Evolutionary conservation across 73 alveolate species (phyloP), one percentile per base, ranked within the genome.

Genomic region (Urostyla sp.): DNA sequence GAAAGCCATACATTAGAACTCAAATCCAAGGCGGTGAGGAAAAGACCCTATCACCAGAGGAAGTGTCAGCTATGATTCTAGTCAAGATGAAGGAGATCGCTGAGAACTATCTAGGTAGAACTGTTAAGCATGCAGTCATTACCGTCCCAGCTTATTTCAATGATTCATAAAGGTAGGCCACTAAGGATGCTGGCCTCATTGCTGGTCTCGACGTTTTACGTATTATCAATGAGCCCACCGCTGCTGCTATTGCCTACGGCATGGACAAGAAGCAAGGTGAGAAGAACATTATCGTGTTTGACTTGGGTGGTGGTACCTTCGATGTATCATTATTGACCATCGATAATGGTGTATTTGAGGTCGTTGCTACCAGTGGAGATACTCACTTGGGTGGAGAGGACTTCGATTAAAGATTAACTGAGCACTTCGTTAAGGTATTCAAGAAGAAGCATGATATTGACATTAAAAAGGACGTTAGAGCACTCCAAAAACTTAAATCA

Each of bases 331-430:
- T 90, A n/a, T 56, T 94, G 24, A 84, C 94, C 50, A 83, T 93
- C 53, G 97, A 92, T 31, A 95, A 94, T 21, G 97, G 98, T n/a
- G 87, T 94, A 52, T 94, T 95, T 67, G 96, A 94, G 81, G 97
- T 95, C 20, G 46, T 81, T 77, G 93, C 96, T 13, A 87, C 96
- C 67, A 85, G 91, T 38, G 99, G 99, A 24, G 95, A 96, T 88
- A 93, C 96, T 48, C 97, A 87, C 75, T 87, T 96, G 83, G 99
- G 99, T 45, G 99, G 99, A 30, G 98, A 95, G 57, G 98, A 96
- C 72, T 95, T 96, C 86, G 99, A 96, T 80, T 80, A 94, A 72
- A 79, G 94, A 43, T 63, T 97, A 60, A 80, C 76, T 46, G 96
- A 85, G 58, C 66, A 80, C 89, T 88, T 93, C 74, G 81, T 86